Percentiles rank a stretch among this genome's conserved stretches.
phyloP scores from a whole-genome alignment of 1,284 basidiomycete genomes.

The Lignosus rhinocerotis region DNA sequence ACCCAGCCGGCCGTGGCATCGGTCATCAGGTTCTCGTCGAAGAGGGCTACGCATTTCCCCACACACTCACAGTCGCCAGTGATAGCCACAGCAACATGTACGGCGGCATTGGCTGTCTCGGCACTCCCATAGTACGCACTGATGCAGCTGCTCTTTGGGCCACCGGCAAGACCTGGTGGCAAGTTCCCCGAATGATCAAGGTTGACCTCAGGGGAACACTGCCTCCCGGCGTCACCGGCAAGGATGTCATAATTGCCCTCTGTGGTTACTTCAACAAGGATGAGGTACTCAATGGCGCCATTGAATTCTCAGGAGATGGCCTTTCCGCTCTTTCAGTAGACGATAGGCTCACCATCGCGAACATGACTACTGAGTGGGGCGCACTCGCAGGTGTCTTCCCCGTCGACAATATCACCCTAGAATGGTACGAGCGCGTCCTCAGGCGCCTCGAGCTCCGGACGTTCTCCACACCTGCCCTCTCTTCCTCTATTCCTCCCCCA shows the following conservation, averaged over 20 bases:
- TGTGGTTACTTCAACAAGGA: constrained; percentile 97
- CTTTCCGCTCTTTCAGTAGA: constrained; percentile 83
- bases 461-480: constrained; percentile 56
- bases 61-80: constrained; percentile 91
- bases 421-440: constrained; percentile 88
- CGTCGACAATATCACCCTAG: constrained; percentile 78
- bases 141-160: constrained; percentile 98
- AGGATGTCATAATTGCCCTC: constrained; percentile 97
- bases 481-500: constrained; percentile 62
- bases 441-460: constrained; percentile 79
- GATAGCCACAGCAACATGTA: constrained; percentile 99
- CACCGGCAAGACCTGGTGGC: constrained; percentile 99
- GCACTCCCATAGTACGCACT: constrained; percentile 94
- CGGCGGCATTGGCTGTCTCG: constrained; percentile 95
- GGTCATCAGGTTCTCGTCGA: constrained; percentile 95
- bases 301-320: constrained; percentile 97
- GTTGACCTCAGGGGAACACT: constrained; percentile 89
- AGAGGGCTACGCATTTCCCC: constrained; percentile 94
- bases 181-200: constrained; percentile 95
- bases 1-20: constrained; percentile 97
- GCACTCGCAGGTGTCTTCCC: constrained; percentile 96
- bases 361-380: constrained; percentile 99
- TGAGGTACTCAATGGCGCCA: constrained; percentile 96
- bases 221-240: constrained; percentile 91
- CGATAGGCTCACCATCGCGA: constrained; percentile 92